These are phyloP conservation scores for Gracilaria domingensis DNA, from an alignment of 23 red algal species.

Conservation along the genomic window DNA sequence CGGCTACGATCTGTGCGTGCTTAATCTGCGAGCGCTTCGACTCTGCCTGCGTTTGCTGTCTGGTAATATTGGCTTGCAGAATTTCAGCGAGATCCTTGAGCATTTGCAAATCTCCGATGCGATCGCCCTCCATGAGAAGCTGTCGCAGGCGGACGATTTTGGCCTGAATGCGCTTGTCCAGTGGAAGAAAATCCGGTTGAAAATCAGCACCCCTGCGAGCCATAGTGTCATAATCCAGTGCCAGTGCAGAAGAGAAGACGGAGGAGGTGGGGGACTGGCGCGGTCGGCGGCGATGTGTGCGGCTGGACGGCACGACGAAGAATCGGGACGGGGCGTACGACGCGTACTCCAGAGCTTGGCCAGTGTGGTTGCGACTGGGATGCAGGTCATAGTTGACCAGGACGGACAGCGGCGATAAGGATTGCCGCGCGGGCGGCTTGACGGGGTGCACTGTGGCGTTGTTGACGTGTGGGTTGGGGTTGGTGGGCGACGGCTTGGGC, in stretches of 20 bases:
- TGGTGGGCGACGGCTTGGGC: neutral
- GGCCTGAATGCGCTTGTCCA: conserved; percentile 47
- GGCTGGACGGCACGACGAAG: conserved; percentile 26
- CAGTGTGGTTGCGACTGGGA: conserved; percentile 16
- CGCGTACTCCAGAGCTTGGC: conserved; percentile 48
- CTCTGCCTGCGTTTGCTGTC: conserved; percentile 1
- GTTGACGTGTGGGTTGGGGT: neutral
- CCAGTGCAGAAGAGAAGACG: conserved; percentile 20
- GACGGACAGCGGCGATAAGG: conserved; percentile 7
- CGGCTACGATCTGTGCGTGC: conserved; percentile 51
- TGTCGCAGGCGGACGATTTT: conserved; percentile 23
- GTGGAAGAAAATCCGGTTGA: conserved; percentile 25
- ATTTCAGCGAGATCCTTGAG: conserved; percentile 60
- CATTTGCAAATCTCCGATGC: conserved; percentile 39
- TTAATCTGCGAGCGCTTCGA: conserved; percentile 46
- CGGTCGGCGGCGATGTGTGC: conserved; percentile 3
- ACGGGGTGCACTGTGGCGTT: neutral
- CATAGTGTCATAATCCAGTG: conserved; percentile 49
- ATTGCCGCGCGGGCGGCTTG: neutral
- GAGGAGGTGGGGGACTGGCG: neutral
- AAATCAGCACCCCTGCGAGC: neutral
- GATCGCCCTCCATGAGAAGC: conserved; percentile 21
- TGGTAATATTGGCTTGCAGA: conserved; percentile 32
- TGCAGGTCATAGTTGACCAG: conserved; percentile 47
- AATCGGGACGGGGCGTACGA: conserved; percentile 45